Base-by-base conservation (phyloP, 2,329 filamentous ascomycete genomes). In the Fusarium chlamydosporum region DNA sequence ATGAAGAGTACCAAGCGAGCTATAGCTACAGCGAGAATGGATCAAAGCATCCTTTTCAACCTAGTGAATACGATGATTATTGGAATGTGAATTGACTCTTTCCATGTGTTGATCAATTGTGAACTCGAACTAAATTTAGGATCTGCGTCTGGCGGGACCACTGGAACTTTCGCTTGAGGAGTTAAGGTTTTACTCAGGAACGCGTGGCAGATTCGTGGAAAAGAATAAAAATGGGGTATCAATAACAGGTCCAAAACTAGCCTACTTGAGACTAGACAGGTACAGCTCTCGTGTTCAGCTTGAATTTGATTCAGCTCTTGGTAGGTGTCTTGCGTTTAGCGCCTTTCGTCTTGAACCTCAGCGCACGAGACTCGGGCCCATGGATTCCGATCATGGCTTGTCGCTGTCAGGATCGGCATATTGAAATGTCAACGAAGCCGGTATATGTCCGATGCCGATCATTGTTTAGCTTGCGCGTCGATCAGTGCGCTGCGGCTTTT, bases 11-110 rank as follows among this genome's bases (percentile, higher is more conserved):
- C 45, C 35, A 59, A 55, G 62, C 52, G 58, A 62, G 53, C 51
- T 61, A 47, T 66, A 73, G 58, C 55, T 73, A 71, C 52, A 58
- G 67, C 34, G 48, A 60, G 42, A 46, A 57, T 56, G 62, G 58
- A 62, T 45, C 31, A 62, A 18, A 51, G 57, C 46, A 68, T 66
- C 47, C 57, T 48, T 38, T 71, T 66, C 20, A 27, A 52, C 42
- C 54, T 72, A 60, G 69, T 74, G 54, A 74, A 72, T 70, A 71
- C 40, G 50, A 74, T 56, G 57, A 71, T 58, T 74, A 74, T 70
- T 74, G 72, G 71, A 74, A 74, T 71, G 71, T 23, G 31, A 43
- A 35, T 15, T 27, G 47, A 61, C 52, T 47, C 29, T 59, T 50
- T 37, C 26, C 38, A 33, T 37, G 42, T 58, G 23, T 27, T 7